phyloP scores from a whole-genome alignment of 345 rosid genomes.

The Cardamine chenopodiifolia region DNA sequence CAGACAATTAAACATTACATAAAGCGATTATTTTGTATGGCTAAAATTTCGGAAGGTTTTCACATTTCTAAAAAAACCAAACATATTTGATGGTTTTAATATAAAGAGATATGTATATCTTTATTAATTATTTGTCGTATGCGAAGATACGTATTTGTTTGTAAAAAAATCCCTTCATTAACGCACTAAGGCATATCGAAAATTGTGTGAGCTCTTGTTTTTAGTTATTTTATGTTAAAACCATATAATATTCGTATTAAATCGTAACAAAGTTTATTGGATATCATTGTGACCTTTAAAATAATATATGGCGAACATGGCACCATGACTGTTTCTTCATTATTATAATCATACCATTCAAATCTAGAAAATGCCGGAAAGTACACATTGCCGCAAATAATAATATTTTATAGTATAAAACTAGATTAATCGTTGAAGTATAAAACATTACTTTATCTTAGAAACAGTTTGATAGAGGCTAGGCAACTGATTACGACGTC shows the following conservation, averaged over 20 bases:
- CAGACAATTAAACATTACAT: constrained; percentile 25
- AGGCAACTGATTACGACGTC: constrained; percentile 38
- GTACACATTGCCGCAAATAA: constrained; percentile 34
- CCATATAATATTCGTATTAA: constrained; percentile 15
- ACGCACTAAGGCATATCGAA: constrained; percentile 43
- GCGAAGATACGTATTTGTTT: constrained; percentile 1
- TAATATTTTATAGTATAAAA: constrained; percentile 7
- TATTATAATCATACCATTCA: constrained; percentile 29
- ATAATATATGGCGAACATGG: constrained; percentile 40
- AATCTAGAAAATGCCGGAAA: constrained; percentile 37
- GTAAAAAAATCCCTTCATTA: constrained; percentile 30
- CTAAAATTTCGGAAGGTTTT: constrained; percentile 1
- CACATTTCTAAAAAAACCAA: neutral
- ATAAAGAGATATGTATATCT: neutral
- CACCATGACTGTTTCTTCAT: constrained; percentile 39
- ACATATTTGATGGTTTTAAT: neutral
- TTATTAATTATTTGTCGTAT: constrained; percentile 13
- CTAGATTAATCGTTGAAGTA: constrained; percentile 30
- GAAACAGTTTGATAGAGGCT: constrained; percentile 29
- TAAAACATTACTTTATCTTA: constrained; percentile 26
- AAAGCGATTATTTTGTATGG: constrained; percentile 8
- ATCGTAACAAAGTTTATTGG: constrained; percentile 27
- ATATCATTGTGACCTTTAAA: constrained; percentile 14
- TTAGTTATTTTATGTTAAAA: neutral
- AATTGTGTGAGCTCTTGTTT: constrained; percentile 12